These are phyloP conservation scores for Fusarium sp. DNA, from an alignment of 2,329 filamentous ascomycete species.

Conservation along the genomic window DNA sequence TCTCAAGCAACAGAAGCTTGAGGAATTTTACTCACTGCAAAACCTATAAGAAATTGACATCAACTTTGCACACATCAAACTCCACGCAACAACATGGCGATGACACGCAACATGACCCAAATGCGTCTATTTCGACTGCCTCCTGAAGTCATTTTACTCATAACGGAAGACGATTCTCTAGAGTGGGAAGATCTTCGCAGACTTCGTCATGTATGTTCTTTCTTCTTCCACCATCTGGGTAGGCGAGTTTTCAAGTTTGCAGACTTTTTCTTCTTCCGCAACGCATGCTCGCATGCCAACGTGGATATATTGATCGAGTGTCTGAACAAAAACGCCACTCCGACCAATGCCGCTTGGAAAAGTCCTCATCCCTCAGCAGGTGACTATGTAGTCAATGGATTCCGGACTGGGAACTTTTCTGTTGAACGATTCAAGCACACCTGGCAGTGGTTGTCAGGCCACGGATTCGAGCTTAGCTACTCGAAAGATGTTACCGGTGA, in stretches of 20 bases:
- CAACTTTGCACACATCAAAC: neutral
- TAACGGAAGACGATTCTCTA: neutral
- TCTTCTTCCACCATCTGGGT: neutral
- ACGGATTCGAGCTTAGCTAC: neutral
- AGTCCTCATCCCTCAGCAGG: neutral
- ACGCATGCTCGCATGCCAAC: neutral
- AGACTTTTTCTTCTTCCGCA: neutral
- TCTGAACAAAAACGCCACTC: neutral
- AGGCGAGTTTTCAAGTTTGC: neutral
- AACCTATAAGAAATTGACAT: neutral
- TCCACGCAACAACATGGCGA: neutral
- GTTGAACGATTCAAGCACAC: neutral
- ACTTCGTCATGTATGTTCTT: neutral
- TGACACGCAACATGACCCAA: neutral
- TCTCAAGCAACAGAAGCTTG: neutral
- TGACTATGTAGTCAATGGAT: neutral
- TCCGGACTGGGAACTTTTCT: neutral
- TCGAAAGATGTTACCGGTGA: too few species aligned
- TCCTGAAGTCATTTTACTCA: neutral
- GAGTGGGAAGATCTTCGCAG: neutral
- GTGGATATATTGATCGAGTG: neutral
- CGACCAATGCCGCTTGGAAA: neutral
- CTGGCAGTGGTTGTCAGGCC: neutral
- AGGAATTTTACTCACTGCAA: accelerated
- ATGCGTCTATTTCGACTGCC: neutral